Evolutionary conservation across 129 eudicot species (phyloP).

Genomic region (Tanacetum coccineum): DNA sequence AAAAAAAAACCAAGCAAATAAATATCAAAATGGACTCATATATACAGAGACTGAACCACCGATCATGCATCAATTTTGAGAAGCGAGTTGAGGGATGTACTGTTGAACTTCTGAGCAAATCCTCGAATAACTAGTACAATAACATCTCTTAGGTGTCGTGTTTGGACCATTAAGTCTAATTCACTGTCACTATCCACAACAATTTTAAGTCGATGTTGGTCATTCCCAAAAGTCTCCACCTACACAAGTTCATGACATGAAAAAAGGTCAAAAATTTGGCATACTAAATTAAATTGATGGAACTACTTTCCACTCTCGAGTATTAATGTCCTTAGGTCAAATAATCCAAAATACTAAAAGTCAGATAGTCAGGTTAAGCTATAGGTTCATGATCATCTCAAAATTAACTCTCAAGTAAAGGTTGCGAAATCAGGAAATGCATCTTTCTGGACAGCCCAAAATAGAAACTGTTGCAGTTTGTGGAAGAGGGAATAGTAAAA

Average conservation of each 20-base stretch:
- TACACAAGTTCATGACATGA: slow-evolving; percentile 25
- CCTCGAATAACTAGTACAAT: slow-evolving; percentile 86
- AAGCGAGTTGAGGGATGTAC: slow-evolving; percentile 92
- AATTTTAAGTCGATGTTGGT: slow-evolving; percentile 84
- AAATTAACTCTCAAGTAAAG: too few species aligned
- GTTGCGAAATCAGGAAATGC: too few species aligned
- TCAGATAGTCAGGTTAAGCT: not conserved
- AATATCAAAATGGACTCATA: slow-evolving; percentile 19
- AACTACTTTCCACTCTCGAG: not conserved
- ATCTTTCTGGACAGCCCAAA: not conserved
- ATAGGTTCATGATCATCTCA: too few species aligned
- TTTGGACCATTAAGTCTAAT: slow-evolving; percentile 91
- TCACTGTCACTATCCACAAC: slow-evolving; percentile 90
- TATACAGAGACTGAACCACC: slow-evolving; percentile 10
- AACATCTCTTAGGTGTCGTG: slow-evolving; percentile 85
- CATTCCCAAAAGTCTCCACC: slow-evolving; percentile 93
- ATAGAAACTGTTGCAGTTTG: not conserved
- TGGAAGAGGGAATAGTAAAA: not conserved
- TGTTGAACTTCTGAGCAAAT: slow-evolving; percentile 84
- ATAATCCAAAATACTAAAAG: not conserved
- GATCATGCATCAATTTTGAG: slow-evolving; percentile 67
- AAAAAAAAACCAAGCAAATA: slow-evolving; percentile 19
- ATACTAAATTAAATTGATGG: not conserved
- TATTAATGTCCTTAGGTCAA: not conserved
- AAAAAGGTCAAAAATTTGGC: not conserved